A percentile compares a stretch with the other conserved stretches of the same genome.
These are phyloP conservation scores for Pythium myriotylum DNA, from an alignment of 352 stramenopile species.

Conservation along the genomic window DNA sequence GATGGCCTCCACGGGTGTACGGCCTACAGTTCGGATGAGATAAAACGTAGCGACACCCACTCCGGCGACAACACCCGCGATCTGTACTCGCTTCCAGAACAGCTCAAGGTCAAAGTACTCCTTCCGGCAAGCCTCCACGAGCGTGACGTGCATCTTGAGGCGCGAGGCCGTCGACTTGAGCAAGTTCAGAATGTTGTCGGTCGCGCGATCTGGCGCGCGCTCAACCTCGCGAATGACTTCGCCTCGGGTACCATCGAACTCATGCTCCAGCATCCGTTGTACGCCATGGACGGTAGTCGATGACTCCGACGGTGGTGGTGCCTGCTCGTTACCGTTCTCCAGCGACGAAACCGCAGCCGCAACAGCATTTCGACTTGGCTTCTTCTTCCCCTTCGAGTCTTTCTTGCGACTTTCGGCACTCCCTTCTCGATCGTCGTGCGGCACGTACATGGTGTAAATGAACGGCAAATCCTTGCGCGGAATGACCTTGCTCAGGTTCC, in stretches of 20 bases:
- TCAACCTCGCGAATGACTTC: constrained; percentile 87
- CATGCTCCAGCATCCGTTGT: constrained; percentile 79
- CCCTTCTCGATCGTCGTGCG: constrained; percentile 51
- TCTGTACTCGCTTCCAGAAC: constrained; percentile 78
- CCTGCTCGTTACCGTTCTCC: constrained; percentile 4
- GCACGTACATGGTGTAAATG: constrained; percentile 91
- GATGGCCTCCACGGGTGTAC: constrained; percentile 26
- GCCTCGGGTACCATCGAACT: constrained; percentile 84
- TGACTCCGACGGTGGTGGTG: neutral
- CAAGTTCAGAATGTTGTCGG: constrained; percentile 81
- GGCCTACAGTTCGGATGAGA: constrained; percentile 71
- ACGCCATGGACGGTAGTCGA: constrained; percentile 30
- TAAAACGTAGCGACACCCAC: constrained; percentile 75
- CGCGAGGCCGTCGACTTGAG: constrained; percentile 78
- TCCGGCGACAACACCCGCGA: constrained; percentile 55
- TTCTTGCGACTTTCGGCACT: neutral
- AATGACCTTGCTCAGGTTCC: constrained; percentile 90
- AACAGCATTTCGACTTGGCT: neutral
- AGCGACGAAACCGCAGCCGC: constrained; percentile 1
- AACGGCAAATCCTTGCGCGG: constrained; percentile 86
- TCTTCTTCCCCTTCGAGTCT: constrained; percentile 16
- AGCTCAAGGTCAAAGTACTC: constrained; percentile 74
- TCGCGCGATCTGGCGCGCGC: constrained; percentile 77
- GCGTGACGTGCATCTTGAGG: constrained; percentile 85
- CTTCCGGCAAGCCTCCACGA: constrained; percentile 76